phyloP scores from a whole-genome alignment of 1,139 yeast genomes.

The Oligophagozyma castellii region DNA sequence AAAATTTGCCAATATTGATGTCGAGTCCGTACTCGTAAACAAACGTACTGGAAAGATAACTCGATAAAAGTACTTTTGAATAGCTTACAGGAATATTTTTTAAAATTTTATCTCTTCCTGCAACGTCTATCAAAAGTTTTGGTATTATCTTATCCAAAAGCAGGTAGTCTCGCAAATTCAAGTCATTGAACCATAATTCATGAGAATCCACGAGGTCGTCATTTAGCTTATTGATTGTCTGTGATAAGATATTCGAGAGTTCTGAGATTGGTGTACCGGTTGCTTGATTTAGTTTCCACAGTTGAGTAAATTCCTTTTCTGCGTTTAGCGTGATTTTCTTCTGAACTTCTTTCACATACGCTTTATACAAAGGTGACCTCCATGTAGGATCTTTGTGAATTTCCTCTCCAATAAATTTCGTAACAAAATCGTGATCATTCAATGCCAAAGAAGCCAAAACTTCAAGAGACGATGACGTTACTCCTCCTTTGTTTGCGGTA shows the following conservation, averaged over 20 bases:
- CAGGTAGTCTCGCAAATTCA: conserved; percentile 61
- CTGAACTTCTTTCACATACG: conserved; percentile 78
- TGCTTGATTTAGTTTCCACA: conserved; percentile 63
- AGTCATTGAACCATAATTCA: conserved; percentile 77
- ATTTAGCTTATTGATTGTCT: conserved; percentile 75
- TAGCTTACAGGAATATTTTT: conserved; percentile 78
- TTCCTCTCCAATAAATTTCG: conserved; percentile 30
- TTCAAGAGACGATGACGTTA: conserved; percentile 90
- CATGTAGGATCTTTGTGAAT: conserved; percentile 5
- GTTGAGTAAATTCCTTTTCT: conserved; percentile 65
- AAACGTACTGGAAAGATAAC: conserved; percentile 76
- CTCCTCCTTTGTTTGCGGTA: conserved; percentile 97
- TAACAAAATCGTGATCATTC: conserved; percentile 72
- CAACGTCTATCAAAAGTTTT: conserved; percentile 46
- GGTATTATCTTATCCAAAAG: conserved; percentile 66
- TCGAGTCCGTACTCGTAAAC: conserved; percentile 79
- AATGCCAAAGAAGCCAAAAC: conserved; percentile 90
- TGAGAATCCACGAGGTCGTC: conserved; percentile 78
- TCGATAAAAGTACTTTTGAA: conserved; percentile 80
- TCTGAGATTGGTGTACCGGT: conserved; percentile 65
- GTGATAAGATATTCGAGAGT: conserved; percentile 73
- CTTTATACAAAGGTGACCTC: conserved; percentile 63
- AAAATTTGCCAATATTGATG: conserved; percentile 25
- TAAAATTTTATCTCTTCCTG: conserved; percentile 67
- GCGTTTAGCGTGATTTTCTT: conserved; percentile 65